These are phyloP conservation scores for Erysiphe pulchra DNA, from an alignment of 2,329 filamentous ascomycete species.

Conservation along the genomic window DNA sequence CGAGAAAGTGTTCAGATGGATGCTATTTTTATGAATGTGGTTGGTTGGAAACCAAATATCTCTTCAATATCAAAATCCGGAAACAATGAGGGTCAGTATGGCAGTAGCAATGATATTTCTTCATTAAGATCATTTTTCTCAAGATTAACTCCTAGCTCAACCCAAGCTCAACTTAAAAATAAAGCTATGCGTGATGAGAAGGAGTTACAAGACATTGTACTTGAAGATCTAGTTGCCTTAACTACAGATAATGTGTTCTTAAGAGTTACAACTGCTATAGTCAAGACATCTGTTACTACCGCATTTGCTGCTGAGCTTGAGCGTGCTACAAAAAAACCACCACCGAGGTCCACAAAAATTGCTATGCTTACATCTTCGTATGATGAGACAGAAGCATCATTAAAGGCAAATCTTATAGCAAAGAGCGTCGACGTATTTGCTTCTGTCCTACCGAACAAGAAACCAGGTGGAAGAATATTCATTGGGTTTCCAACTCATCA, in stretches of 20 bases:
- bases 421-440: constrained; percentile 59
- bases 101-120: constrained; percentile 23
- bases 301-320: constrained; percentile 68
- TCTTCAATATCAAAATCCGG: constrained; percentile 11
- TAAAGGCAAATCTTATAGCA: constrained; percentile 19
- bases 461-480: constrained; percentile 62
- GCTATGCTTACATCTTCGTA: constrained; percentile 80
- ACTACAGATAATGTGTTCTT: constrained; percentile 68
- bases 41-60: constrained; percentile 54
- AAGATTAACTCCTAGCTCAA: constrained; percentile 34
- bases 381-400: constrained; percentile 41
- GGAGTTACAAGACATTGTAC: constrained; percentile 31
- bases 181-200: constrained; percentile 37
- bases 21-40: constrained; percentile 63
- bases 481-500: constrained; percentile 96
- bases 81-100: constrained; percentile 16
- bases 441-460: constrained; percentile 69
- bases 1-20: constrained; percentile 81
- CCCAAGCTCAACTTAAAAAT: constrained; percentile 23
- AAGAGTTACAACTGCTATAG: constrained; percentile 59
- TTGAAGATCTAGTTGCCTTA: constrained; percentile 44
- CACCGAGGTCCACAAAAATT: constrained; percentile 64
- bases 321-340: constrained; percentile 88
- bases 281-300: constrained; percentile 48
- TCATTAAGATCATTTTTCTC: constrained; percentile 62